Evolutionary conservation across 2,329 filamentous ascomycete genomes (phyloP).

Genomic region (Aureobasidium mangrovei): DNA sequence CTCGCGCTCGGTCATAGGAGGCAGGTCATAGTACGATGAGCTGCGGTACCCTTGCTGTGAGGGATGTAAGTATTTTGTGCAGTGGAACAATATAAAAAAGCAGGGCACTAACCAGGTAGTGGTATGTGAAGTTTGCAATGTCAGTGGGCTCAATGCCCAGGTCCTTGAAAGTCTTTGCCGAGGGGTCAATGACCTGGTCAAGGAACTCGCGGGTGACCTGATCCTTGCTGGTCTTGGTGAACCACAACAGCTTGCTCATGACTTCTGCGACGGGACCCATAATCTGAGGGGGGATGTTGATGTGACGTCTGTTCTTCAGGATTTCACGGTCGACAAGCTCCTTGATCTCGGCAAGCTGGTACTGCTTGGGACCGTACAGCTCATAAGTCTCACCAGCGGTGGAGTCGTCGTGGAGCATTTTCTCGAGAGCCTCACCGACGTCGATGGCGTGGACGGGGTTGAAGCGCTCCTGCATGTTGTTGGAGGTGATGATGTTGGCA

Average conservation of each 20-base stretch:
- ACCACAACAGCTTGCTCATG: conserved; percentile 81
- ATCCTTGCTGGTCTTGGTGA: conserved; percentile 72
- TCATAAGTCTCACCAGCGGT: conserved; percentile 89
- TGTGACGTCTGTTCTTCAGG: conserved; percentile 75
- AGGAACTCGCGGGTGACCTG: conserved; percentile 88
- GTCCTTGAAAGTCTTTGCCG: conserved; percentile 92
- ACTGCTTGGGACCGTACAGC: conserved; percentile 87
- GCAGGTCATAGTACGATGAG: conserved; percentile 81
- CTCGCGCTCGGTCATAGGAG: conserved; percentile 89
- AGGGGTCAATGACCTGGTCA: conserved; percentile 82
- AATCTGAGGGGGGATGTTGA: conserved; percentile 79
- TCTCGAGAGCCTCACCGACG: conserved; percentile 78
- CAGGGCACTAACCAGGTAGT: conserved; percentile 67
- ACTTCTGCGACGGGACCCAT: conserved; percentile 66
- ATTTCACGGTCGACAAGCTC: conserved; percentile 87
- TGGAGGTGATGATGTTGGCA: conserved; percentile 77
- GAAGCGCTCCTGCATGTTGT: conserved; percentile 86
- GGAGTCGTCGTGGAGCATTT: conserved; percentile 82
- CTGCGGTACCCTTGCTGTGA: conserved; percentile 80
- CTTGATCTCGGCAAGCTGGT: conserved; percentile 79
- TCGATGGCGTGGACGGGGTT: conserved; percentile 90
- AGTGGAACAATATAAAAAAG: conserved; percentile 16
- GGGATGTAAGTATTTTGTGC: conserved; percentile 27
- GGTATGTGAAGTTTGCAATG: conserved; percentile 77
- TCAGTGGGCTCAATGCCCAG: conserved; percentile 84